Conservation (phyloP, 2,329 filamentous ascomycete genomes). For the Calcarisporium arbuscula region DNA sequence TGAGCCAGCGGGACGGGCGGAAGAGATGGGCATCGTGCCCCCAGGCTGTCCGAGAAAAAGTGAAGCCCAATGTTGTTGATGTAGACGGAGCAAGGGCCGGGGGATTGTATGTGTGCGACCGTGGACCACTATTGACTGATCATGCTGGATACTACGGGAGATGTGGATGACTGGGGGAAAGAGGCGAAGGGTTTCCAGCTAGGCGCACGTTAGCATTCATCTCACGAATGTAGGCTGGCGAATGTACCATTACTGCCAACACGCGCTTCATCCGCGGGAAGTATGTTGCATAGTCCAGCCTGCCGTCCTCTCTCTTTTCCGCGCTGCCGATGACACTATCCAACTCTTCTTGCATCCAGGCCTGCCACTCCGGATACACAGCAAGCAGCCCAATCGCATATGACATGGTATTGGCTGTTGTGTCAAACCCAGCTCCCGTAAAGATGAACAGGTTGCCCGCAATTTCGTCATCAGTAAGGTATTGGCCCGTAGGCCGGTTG, state of each 20-base stretch:
- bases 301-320: slow-evolving; percentile 17
- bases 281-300: slow-evolving; percentile 35
- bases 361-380: slow-evolving; percentile 40
- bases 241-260: not conserved
- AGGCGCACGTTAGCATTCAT: not conserved
- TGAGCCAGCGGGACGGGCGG: slow-evolving; percentile 33
- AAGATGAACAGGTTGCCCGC: slow-evolving; percentile 38
- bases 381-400: slow-evolving; percentile 42
- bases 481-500: not conserved
- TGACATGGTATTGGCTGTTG: slow-evolving; percentile 42
- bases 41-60: not conserved
- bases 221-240: no score
- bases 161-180: not conserved
- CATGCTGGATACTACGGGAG: not conserved
- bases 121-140: not conserved
- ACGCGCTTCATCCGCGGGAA: slow-evolving; percentile 32
- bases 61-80: not conserved
- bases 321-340: slow-evolving; percentile 14
- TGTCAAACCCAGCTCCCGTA: slow-evolving; percentile 40
- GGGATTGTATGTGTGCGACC: not conserved
- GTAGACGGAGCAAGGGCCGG: not conserved
- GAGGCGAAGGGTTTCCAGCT: not conserved
- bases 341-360: slow-evolving; percentile 46
- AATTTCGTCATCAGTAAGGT: slow-evolving; percentile 15
- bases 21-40: slow-evolving; percentile 16